These are phyloP conservation scores for Fusarium veterinarium DNA, from an alignment of 2,329 filamentous ascomycete genomes.

Conservation along the genomic window DNA sequence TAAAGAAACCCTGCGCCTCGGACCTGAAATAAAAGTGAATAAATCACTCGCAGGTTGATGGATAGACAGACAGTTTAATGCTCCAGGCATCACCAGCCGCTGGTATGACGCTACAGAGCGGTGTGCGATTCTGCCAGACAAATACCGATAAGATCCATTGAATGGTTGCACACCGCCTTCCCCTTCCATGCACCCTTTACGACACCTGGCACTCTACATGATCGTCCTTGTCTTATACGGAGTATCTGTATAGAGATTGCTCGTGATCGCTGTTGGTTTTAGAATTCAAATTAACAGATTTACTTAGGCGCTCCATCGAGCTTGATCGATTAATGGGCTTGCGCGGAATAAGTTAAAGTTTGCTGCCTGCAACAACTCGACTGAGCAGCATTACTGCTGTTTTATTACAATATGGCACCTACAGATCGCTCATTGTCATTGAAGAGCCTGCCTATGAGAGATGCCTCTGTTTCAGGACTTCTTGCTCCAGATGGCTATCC, in stretches of 20 bases:
- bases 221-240: conserved; percentile 8
- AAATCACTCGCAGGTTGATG: conserved; percentile 8
- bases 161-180: conserved; percentile 40
- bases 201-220: conserved; percentile 41
- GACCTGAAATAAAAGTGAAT: not conserved
- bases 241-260: not conserved
- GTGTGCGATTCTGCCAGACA: conserved; percentile 44
- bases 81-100: conserved; percentile 41
- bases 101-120: conserved; percentile 46
- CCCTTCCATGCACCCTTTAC: conserved; percentile 30
- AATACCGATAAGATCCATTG: conserved; percentile 35
- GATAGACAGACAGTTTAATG: conserved; percentile 1
- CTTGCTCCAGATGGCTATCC: conserved; percentile 85
- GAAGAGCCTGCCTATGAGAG: conserved; percentile 37
- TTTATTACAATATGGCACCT: conserved; percentile 26
- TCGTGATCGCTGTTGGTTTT: not conserved
- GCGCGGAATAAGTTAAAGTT: conserved; percentile 19
- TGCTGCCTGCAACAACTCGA: not conserved
- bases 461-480: conserved; percentile 58
- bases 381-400: not conserved
- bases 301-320: not conserved
- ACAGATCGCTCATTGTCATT: conserved; percentile 36
- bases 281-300: not conserved
- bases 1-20: not conserved
- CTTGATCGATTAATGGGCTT: not conserved